Conservation (phyloP, 352 stramenopile species). For the Phytophthora syringae region DNA sequence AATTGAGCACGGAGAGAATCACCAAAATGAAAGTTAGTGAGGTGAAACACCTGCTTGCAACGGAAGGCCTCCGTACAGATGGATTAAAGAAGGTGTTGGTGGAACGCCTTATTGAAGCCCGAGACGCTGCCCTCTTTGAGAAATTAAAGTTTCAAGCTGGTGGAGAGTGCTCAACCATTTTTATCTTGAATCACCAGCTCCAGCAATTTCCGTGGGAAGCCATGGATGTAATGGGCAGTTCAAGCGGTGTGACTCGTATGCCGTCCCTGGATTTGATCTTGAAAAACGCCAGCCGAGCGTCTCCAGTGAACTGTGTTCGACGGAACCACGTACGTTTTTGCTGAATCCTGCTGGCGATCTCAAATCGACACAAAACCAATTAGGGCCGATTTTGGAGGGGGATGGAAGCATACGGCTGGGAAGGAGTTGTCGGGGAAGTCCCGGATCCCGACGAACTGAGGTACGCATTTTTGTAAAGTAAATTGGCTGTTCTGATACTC, state of each 20-base stretch:
- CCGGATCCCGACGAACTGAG: constrained; percentile 60
- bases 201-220: constrained; percentile 88
- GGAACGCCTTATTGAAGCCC: constrained; percentile 43
- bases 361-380: constrained; percentile 60
- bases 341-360: constrained; percentile 83
- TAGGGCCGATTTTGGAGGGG: constrained; percentile 62
- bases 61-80: constrained; percentile 37
- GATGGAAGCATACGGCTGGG: constrained; percentile 47
- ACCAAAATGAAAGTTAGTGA: constrained; percentile 53
- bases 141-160: neutral
- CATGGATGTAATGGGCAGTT: constrained; percentile 55
- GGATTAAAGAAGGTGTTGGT: constrained; percentile 65
- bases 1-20: constrained; percentile 43
- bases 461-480: constrained; percentile 37
- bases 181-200: constrained; percentile 69
- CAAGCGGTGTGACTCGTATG: constrained; percentile 69
- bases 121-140: constrained; percentile 25
- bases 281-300: constrained; percentile 30
- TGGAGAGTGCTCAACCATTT: constrained; percentile 45
- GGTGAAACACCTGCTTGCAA: constrained; percentile 43
- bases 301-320: constrained; percentile 13
- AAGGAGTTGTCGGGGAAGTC: constrained; percentile 52
- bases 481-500: neutral
- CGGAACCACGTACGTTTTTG: constrained; percentile 58
- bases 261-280: constrained; percentile 72